A percentile compares a stretch with the other conserved stretches of the same genome.
These are phyloP conservation scores for Trifolium fragiferum DNA, from an alignment of 306 rosid genomes.

Conservation along the genomic window DNA sequence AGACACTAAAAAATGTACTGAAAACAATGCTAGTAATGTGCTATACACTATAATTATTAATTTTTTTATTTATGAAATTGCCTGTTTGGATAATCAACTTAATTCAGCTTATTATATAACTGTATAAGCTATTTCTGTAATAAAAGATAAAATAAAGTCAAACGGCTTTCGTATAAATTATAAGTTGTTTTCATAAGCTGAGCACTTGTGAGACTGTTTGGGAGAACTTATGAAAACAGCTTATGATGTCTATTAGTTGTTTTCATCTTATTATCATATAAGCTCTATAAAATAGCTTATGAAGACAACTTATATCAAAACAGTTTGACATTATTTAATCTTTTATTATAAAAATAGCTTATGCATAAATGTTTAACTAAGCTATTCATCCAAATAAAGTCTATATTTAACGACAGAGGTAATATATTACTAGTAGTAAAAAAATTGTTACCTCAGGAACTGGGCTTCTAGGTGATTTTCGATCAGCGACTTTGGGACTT, in stretches of 20 bases:
- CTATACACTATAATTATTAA: neutral
- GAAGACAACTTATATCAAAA: neutral
- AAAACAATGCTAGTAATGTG: slow-evolving; percentile 6
- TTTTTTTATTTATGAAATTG: neutral
- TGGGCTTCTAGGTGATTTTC: slow-evolving; percentile 86
- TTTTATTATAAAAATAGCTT: neutral
- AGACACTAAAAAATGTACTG: neutral
- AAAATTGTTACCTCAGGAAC: slow-evolving; percentile 60
- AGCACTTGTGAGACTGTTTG: neutral
- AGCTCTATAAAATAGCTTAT: too few relatives aligned
- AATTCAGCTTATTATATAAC: neutral
- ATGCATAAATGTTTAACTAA: too few relatives aligned
- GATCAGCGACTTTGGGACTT: slow-evolving; percentile 83
- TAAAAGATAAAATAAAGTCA: too few relatives aligned
- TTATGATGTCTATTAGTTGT: too few relatives aligned
- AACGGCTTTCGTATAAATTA: neutral
- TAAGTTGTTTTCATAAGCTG: neutral
- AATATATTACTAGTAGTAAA: too few relatives aligned
- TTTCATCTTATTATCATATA: too few relatives aligned
- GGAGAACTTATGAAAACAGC: neutral
- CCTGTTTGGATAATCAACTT: neutral
- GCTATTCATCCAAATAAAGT: neutral
- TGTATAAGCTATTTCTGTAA: neutral
- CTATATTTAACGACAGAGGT: too few relatives aligned
- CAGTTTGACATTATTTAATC: neutral